Base-by-base conservation (phyloP, 2,329 filamentous ascomycete species). In the Scedosporium apiospermum region DNA sequence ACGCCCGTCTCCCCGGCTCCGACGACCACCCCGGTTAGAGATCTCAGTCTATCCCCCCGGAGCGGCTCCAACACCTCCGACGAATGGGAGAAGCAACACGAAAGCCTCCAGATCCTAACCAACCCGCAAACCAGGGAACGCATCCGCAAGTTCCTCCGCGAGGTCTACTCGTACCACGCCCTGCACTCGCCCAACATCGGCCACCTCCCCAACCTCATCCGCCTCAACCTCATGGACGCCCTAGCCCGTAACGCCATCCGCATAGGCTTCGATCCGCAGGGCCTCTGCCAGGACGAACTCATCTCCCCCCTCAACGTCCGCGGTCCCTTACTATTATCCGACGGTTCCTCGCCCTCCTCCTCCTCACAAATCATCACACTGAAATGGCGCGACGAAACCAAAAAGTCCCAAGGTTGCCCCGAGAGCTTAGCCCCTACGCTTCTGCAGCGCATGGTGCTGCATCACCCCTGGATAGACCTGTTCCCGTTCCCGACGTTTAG, bases 401-500 rank as follows among this genome's bases (percentile, higher is more conserved):
- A 23, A 18, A 18, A 26, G 18, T 18, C 12, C 12, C 18, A 18
- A 14, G 18, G 14, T 18, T 53, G 44, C 16, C 63, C 60, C 18
- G 53, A 26, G 6, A 21, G 34, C 4, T 66, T 74, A 3, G 65
- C 63, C 4, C 72, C 73, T 1, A 75, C 72, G 5, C 62, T 63
- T 1, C 64, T 72, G n/a, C 73, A 75, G 62, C 63, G 66, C 30
- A 58, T 65, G 1, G 64, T 68, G 1, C 60, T 64, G 1, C 74
- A 76, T 51, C 72, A 74, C 49, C 72, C 72, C 2, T 76, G 74
- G 71, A 62, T 75, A 6, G 74, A 76, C 66, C 65, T 75, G 0
- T 66, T 76, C 27, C 74, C 74, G 1, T 67, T 74, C 9, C 69
- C 74, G 3, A 62, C 58, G 16, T 68, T 75, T 63, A 66, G 74